Conservation (phyloP, 1,284 basidiomycete genomes). For the Sporisorium sorghi region DNA sequence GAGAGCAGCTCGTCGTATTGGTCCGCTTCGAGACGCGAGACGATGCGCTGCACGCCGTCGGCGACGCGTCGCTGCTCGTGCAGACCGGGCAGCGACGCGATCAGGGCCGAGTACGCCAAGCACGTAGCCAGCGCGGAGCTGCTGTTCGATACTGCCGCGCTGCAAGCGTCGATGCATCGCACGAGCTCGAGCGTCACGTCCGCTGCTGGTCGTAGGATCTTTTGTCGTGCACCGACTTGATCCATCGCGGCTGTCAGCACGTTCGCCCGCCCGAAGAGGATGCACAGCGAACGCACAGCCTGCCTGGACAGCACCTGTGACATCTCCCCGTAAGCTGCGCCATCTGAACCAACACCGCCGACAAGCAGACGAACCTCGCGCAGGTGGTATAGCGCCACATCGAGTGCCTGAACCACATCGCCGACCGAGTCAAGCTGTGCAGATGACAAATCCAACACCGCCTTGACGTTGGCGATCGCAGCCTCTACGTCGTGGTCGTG, state of each 20-base stretch:
- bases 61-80: conserved; percentile 17
- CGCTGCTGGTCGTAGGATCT: conserved; percentile 13
- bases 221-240: neutral
- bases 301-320: conserved; percentile 2
- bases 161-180: conserved; percentile 14
- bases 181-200: conserved; percentile 30
- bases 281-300: conserved; percentile 7
- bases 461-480: conserved; percentile 5
- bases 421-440: neutral
- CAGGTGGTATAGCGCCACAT: conserved; percentile 29
- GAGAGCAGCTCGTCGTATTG: conserved; percentile 18
- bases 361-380: conserved; percentile 24
- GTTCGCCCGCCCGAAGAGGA: conserved; percentile 9
- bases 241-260: neutral
- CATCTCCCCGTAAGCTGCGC: neutral
- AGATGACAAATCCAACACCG: conserved; percentile 3
- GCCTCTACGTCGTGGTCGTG: neutral
- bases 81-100: conserved; percentile 19
- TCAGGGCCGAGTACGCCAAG: conserved; percentile 18
- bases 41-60: conserved; percentile 26
- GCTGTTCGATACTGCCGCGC: neutral
- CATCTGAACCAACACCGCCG: neutral
- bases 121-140: conserved; percentile 1
- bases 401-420: conserved; percentile 15
- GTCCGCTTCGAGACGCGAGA: conserved; percentile 18